A percentile compares a stretch with the other conserved stretches of the same genome.
phyloP scores from a whole-genome alignment of 2,329 filamentous ascomycete species.

The Pestalotiopsis sp. region DNA sequence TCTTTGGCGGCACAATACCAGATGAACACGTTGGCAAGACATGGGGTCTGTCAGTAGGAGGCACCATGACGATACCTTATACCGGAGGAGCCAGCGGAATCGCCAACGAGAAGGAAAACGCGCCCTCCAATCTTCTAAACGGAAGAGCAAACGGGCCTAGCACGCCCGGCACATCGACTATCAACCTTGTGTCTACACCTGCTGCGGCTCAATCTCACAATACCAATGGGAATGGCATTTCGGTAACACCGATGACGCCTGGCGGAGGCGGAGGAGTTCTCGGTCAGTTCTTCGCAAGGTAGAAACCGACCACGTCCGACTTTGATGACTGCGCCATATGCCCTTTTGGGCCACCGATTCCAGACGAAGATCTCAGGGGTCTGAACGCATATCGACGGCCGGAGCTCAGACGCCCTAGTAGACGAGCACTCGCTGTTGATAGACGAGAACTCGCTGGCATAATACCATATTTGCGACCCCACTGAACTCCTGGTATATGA shows the following conservation, averaged over 20 bases:
- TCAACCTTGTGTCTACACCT: slow-evolving; percentile 50
- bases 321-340: background rate
- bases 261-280: slow-evolving; percentile 76
- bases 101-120: slow-evolving; percentile 31
- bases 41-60: slow-evolving; percentile 84
- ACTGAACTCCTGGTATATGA: background rate
- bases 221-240: slow-evolving; percentile 57
- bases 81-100: background rate
- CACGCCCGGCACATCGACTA: slow-evolving; percentile 70
- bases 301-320: background rate
- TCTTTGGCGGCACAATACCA: slow-evolving; percentile 82
- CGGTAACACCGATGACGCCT: slow-evolving; percentile 76
- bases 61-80: slow-evolving; percentile 35
- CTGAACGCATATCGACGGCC: no score
- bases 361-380: no score
- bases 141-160: slow-evolving; percentile 47
- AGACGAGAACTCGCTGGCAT: background rate
- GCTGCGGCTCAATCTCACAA: slow-evolving; percentile 54
- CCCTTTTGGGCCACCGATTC: background rate
- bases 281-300: slow-evolving; percentile 63
- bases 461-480: background rate
- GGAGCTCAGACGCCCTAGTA: no score
- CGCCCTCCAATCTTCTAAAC: slow-evolving; percentile 43
- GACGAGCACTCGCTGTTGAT: no score
- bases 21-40: slow-evolving; percentile 87